Percentiles rank a stretch among this genome's conserved stretches.
Evolutionary conservation across 169 alveolate genomes (phyloP).

Genomic region (Babesia sp.): DNA sequence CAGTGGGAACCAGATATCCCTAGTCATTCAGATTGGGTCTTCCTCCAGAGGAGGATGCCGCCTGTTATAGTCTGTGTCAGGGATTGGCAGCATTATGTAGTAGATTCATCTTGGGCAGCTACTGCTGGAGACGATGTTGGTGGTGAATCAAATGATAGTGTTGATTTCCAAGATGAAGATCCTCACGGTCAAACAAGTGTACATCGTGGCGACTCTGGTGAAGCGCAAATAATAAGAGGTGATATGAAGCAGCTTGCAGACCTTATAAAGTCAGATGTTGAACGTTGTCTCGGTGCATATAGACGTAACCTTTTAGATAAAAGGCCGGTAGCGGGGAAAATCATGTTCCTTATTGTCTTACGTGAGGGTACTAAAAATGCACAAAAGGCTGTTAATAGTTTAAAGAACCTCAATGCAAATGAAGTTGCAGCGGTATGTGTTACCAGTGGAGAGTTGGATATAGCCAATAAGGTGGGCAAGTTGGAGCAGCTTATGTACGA

Average conservation of each 20-base stretch:
- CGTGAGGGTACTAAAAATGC: constrained; percentile 51
- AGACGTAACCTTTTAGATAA: constrained; percentile 13
- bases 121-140: constrained; percentile 6
- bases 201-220: neutral
- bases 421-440: constrained; percentile 67
- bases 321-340: constrained; percentile 34
- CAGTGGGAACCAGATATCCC: constrained; percentile 1
- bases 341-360: constrained; percentile 40
- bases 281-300: constrained; percentile 9
- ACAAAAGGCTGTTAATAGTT: constrained; percentile 49
- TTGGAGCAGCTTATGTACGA: constrained; percentile 55
- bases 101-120: constrained; percentile 16
- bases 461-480: constrained; percentile 30
- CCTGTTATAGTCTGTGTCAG: constrained; percentile 48
- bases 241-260: constrained; percentile 30
- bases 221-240: neutral
- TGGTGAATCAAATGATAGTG: neutral
- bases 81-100: constrained; percentile 57
- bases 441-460: constrained; percentile 51
- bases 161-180: neutral
- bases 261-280: constrained; percentile 57
- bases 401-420: constrained; percentile 47
- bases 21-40: constrained; percentile 36
- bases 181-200: too few relatives aligned
- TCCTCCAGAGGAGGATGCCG: constrained; percentile 22